Evolutionary conservation across 768 basidiomycete genomes (phyloP), one percentile per base, ranked within the genome.

Genomic region (Cystofilobasidium ferigula): DNA sequence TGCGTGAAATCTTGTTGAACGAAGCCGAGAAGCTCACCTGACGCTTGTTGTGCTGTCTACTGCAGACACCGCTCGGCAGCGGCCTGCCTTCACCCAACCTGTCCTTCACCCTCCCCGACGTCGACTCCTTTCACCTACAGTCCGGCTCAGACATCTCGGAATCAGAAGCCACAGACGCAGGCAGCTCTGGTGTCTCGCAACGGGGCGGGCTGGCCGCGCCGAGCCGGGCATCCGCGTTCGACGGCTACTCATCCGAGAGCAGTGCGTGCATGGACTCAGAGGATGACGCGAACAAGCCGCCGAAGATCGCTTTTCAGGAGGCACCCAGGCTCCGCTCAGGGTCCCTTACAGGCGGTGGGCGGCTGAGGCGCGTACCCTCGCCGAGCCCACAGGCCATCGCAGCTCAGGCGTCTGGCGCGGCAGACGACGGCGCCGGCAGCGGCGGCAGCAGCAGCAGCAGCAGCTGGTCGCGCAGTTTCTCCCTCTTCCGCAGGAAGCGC

Each of bases 141-240:
- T 48, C 47, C 8, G 47, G 47, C 24, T 48, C 47, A 10, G 47
- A 48, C 6, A 48, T 48, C 47, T 16, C 13, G 22, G 47, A 48
- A 20, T 48, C 47, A n/a, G 47, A 48, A n/a, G n/a, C n/a, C n/a
- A 48, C 47, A n/a, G 47, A 48, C 47, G 47, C 47, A 10, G 47
- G 26, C n/a, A 48, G 47, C 47, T 48, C 47, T 20, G n/a, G 47
- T n/a, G 10, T 48, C 10, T 48, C 47, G n/a, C 14, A 26, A 10
- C 22, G 47, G 14, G 22, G 40, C 40, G 10, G 13, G 4, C 12
- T 9, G 47, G 13, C 22, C 4, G 10, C 47, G 47, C 26, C 47
- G 47, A n/a, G 22, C 47, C 10, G 24, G 40, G 47, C 22, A 20
- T 9, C 6, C 22, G 20, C 26, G 47, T 4, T n/a, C 3, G 26